These are phyloP conservation scores for Lachnellula cervina DNA, from an alignment of 2,329 filamentous ascomycete genomes.

Conservation along the genomic window DNA sequence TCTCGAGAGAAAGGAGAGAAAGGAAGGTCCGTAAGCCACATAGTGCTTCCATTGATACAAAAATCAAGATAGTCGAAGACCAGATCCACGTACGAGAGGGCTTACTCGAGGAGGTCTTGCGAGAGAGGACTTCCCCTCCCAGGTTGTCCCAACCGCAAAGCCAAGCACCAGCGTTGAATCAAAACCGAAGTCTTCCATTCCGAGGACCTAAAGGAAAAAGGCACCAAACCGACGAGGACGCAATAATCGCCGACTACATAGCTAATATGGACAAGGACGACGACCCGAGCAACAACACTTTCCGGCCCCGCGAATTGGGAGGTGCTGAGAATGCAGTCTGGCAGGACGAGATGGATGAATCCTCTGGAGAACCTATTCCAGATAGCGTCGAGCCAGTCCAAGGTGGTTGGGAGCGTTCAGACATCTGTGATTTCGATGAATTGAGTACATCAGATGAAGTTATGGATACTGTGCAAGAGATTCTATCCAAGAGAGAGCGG, in stretches of 20 bases:
- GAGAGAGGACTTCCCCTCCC: neutral
- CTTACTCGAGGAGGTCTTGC: conserved; percentile 22
- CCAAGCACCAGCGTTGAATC: neutral
- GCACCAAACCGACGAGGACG: conserved; percentile 16
- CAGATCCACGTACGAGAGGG: conserved; percentile 25
- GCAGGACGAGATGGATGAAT: conserved; percentile 25
- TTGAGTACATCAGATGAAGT: conserved; percentile 46
- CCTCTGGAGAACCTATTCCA: conserved; percentile 15
- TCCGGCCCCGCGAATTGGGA: conserved; percentile 38
- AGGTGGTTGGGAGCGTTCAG: conserved; percentile 39
- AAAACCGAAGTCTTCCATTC: neutral
- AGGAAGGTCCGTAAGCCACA: neutral
- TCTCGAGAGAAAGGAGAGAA: conserved; percentile 6
- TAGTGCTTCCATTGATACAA: conserved; percentile 20
- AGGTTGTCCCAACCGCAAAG: neutral
- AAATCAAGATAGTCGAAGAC: conserved; percentile 28
- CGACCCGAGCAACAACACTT: conserved; percentile 9
- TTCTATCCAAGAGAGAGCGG: conserved; percentile 42
- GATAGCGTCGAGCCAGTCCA: conserved; percentile 4
- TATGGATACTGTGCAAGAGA: conserved; percentile 36
- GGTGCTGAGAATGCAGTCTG: conserved; percentile 39
- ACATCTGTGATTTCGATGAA: conserved; percentile 43
- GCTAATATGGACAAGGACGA: conserved; percentile 33
- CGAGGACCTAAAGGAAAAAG: neutral
- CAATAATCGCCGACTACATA: conserved; percentile 30